Conservation (phyloP, 73 alveolate species). For the Paramecium pentaurelia region DNA sequence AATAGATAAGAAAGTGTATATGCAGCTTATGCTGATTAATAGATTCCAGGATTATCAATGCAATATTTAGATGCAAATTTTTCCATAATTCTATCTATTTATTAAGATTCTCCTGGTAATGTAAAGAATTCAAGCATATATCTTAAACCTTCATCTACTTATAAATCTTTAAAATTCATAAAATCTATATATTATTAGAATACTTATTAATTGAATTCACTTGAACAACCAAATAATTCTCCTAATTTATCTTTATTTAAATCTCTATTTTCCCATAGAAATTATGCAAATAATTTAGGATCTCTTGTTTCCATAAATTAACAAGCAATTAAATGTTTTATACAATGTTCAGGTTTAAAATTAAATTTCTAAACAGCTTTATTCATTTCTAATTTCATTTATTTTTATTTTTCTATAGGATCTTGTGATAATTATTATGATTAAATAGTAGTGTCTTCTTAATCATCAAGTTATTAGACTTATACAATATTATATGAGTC, state of each 20-base stretch:
- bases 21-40: slow-evolving; percentile 85
- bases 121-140: slow-evolving; percentile 7
- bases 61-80: slow-evolving; percentile 92
- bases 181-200: slow-evolving; percentile 82
- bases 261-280: slow-evolving; percentile 48
- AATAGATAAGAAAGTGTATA: slow-evolving; percentile 87
- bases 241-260: slow-evolving; percentile 84
- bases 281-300: slow-evolving; percentile 31
- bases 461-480: neutral
- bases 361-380: slow-evolving; percentile 93
- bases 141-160: slow-evolving; percentile 88
- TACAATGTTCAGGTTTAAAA: slow-evolving; percentile 91
- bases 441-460: neutral
- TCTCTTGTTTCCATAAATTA: slow-evolving; percentile 19
- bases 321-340: slow-evolving; percentile 71
- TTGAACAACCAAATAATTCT: slow-evolving; percentile 91
- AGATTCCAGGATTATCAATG: slow-evolving; percentile 85
- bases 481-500: neutral
- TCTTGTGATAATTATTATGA: neutral
- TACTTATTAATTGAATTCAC: slow-evolving; percentile 82
- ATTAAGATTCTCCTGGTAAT: slow-evolving; percentile 98
- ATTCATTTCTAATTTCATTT: slow-evolving; percentile 74
- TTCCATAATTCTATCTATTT: slow-evolving; percentile 96
- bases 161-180: slow-evolving; percentile 78
- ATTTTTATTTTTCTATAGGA: slow-evolving; percentile 61